Conservation (phyloP, 176 grass and related monocot species). For the Zoysia japonica region DNA sequence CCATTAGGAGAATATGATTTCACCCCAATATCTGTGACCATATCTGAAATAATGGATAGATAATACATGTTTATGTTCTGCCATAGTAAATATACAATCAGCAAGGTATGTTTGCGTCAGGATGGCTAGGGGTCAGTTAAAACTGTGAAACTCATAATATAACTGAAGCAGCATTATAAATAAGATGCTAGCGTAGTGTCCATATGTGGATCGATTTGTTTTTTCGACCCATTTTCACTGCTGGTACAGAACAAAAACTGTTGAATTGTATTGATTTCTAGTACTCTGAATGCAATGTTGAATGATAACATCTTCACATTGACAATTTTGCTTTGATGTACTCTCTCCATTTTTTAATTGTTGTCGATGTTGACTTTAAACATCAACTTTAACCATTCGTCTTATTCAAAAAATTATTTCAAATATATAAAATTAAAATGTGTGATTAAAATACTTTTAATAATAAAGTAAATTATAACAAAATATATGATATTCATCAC, state of each 20-base stretch:
- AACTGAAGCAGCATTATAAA: constrained; percentile 7
- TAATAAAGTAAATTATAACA: too few species aligned
- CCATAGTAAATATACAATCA: constrained; percentile 13
- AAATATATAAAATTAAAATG: too few species aligned
- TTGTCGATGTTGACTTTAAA: too few species aligned
- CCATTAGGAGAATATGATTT: constrained; percentile 63
- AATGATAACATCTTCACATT: constrained; percentile 28
- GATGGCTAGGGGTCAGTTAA: constrained; percentile 1
- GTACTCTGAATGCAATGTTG: constrained; percentile 11
- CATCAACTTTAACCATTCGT: too few species aligned
- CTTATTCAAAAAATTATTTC: too few species aligned
- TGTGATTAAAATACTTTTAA: too few species aligned
- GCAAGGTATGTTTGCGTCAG: constrained; percentile 8
- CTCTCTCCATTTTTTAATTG: background rate
- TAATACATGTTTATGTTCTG: constrained; percentile 13
- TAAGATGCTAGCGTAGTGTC: background rate
- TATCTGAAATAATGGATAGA: constrained; percentile 38
- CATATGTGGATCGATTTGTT: background rate
- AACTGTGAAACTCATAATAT: constrained; percentile 24
- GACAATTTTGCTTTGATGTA: constrained; percentile 16
- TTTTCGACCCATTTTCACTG: background rate
- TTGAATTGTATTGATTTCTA: constrained; percentile 5
- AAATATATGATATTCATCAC: too few species aligned
- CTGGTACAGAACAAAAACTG: background rate
- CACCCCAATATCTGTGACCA: constrained; percentile 64